phyloP scores from a whole-genome alignment of 208 protist species.

The Herpetomonas tarakana region DNA sequence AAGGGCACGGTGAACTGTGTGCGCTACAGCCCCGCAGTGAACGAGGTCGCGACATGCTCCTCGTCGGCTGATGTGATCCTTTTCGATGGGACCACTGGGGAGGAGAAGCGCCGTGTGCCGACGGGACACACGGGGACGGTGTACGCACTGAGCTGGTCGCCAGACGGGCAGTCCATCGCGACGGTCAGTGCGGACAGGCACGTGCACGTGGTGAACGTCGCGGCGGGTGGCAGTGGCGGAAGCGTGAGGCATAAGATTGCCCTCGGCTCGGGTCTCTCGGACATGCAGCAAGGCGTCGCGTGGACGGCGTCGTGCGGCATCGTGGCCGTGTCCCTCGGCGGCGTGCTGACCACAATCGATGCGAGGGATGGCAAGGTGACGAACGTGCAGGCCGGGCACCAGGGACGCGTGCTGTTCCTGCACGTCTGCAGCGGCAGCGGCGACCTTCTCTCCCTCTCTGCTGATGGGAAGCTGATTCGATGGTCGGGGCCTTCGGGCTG shows the following conservation, averaged over 20 bases:
- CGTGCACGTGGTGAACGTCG: conserved; percentile 26
- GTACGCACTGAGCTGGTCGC: conserved; percentile 40
- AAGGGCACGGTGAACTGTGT: conserved; percentile 63
- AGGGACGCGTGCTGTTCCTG: conserved; percentile 30
- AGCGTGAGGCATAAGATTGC: no score
- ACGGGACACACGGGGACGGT: conserved; percentile 44
- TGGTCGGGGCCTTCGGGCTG: conserved; percentile 5
- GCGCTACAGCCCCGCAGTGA: conserved; percentile 48
- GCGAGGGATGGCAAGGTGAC: conserved; percentile 11
- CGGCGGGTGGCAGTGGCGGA: conserved; percentile 3
- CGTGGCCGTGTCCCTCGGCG: conserved; percentile 27
- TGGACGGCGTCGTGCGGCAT: conserved; percentile 16
- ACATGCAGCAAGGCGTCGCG: conserved; percentile 47
- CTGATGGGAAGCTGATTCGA: conserved; percentile 24
- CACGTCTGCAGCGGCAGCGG: conserved; percentile 9
- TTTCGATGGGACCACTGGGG: conserved; percentile 52
- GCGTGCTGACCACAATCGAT: conserved; percentile 24
- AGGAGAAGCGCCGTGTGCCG: conserved; percentile 14
- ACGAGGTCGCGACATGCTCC: conserved; percentile 31
- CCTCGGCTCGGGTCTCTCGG: conserved; percentile 18
- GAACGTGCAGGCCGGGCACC: conserved; percentile 20
- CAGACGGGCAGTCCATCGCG: conserved; percentile 23
- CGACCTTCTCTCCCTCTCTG: conserved; percentile 27
- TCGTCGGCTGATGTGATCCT: conserved; percentile 29
- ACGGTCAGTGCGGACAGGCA: conserved; percentile 45